phyloP scores from a whole-genome alignment of 2,329 filamentous ascomycete genomes.

The Sclerotinia spermophila region DNA sequence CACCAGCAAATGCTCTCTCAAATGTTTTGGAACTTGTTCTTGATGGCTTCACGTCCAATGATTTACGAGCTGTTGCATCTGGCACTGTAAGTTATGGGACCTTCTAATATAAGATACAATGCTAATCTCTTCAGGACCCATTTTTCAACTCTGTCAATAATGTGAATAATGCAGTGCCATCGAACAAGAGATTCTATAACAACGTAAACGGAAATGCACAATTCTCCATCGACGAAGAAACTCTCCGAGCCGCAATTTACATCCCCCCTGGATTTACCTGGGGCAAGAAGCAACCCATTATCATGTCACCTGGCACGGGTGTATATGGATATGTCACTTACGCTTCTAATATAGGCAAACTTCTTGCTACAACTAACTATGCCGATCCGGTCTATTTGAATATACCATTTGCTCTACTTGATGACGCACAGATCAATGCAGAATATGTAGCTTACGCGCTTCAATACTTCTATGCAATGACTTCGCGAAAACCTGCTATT shows the following conservation, averaged over 20 bases:
- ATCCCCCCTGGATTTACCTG: slow-evolving; percentile 49
- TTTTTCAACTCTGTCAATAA: not conserved
- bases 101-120: not conserved
- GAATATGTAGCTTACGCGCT: slow-evolving; percentile 57
- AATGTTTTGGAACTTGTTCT: slow-evolving; percentile 23
- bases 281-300: slow-evolving; percentile 45
- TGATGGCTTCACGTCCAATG: slow-evolving; percentile 22
- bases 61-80: slow-evolving; percentile 18
- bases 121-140: not conserved
- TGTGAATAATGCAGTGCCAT: not conserved
- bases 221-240: slow-evolving; percentile 46
- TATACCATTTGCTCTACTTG: slow-evolving; percentile 46
- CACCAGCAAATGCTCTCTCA: slow-evolving; percentile 20
- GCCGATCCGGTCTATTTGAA: slow-evolving; percentile 55
- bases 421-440: slow-evolving; percentile 48
- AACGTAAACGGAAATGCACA: slow-evolving; percentile 41
- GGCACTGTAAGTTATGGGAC: not conserved
- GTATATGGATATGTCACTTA: slow-evolving; percentile 42
- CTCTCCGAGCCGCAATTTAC: slow-evolving; percentile 49
- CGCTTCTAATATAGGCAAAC: slow-evolving; percentile 45
- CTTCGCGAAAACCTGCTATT: slow-evolving; percentile 41
- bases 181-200: slow-evolving; percentile 27
- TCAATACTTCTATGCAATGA: slow-evolving; percentile 49
- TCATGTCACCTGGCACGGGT: slow-evolving; percentile 53
- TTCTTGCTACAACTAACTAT: slow-evolving; percentile 42